Evolutionary conservation across 805 yeast species (phyloP), one percentile per base, ranked within the genome.

Genomic region (Maudiozyma bulderi): DNA sequence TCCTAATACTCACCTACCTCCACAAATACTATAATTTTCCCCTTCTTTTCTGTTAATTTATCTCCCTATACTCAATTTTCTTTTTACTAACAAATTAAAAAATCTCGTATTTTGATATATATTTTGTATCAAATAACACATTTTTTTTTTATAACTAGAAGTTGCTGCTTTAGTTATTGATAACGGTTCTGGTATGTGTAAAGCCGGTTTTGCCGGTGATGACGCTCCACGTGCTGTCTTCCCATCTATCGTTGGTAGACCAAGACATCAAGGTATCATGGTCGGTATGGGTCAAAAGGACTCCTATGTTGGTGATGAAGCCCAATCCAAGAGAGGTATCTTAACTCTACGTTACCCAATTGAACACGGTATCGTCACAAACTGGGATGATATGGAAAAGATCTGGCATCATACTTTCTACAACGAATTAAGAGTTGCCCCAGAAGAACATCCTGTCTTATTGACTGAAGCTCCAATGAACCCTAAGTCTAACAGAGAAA

Each of bases 161-260:
- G 70, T 66, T 54, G 70, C 70, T 57, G 70, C 70, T 57, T 68
- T 72, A 65, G 98, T 91, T 78, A 91, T 91, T 77, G 99, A 91
- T 75, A 91, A 91, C 78, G 99, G 99, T 80, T 93, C 99, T 71
- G 99, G 99, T 82, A 93, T 93, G 98, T 93, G 99, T 84, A 93
- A 93, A 75, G 99, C 99, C 91, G 99, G 99, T 77, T 93, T 90
- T 73, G 98, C 99, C 82, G 99, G 99, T 80, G 98, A 93, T 72
- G 99, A 93, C 79, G 98, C 98, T 59, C 99, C 99, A 72, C 86
- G 97, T 75, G 98, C 99, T 68, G 99, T 93, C 64, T 93, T 93
- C 91, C 99, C 99, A 70, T 93, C 98, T 56, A 91, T 93, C 69
- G 99, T 91, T 59, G 99, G 99, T 78, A 93, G 99, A 80, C 98